Conservation (phyloP, 2,329 filamentous ascomycete species). For the Grosmannia penicillata region DNA sequence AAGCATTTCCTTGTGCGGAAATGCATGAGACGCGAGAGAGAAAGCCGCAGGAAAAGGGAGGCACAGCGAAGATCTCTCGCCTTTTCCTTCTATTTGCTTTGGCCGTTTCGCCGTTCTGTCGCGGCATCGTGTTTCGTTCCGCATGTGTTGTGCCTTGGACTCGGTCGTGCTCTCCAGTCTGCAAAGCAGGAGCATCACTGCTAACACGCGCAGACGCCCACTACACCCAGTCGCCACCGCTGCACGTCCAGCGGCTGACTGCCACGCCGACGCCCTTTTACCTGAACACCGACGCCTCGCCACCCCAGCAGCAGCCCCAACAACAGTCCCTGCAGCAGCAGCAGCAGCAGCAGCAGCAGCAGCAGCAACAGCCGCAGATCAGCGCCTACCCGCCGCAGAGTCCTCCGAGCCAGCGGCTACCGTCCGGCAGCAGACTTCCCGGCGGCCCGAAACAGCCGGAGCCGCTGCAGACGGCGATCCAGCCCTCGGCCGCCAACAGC, state of each 20-base stretch:
- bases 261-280: constrained; percentile 53
- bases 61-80: neutral
- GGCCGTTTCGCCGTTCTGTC: too few species aligned
- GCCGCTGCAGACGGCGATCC: constrained; percentile 27
- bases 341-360: constrained; percentile 1
- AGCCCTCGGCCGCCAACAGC: constrained; percentile 30
- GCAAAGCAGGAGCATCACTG: too few species aligned
- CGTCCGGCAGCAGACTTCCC: constrained; percentile 22
- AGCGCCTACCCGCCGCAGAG: neutral
- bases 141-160: too few species aligned
- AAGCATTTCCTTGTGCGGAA: constrained; percentile 1
- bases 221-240: constrained; percentile 33
- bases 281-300: constrained; percentile 45
- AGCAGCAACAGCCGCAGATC: neutral
- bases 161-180: too few species aligned
- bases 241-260: constrained; percentile 39
- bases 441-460: constrained; percentile 22
- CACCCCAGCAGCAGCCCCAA: constrained; percentile 14
- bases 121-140: too few species aligned
- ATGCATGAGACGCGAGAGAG: neutral
- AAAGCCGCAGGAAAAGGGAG: neutral
- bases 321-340: constrained; percentile 4
- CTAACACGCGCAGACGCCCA: constrained; percentile 15
- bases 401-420: constrained; percentile 32
- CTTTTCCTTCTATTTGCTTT: too few species aligned